phyloP scores from a whole-genome alignment of 2,329 filamentous ascomycete species.

The Blastomyces percursus region DNA sequence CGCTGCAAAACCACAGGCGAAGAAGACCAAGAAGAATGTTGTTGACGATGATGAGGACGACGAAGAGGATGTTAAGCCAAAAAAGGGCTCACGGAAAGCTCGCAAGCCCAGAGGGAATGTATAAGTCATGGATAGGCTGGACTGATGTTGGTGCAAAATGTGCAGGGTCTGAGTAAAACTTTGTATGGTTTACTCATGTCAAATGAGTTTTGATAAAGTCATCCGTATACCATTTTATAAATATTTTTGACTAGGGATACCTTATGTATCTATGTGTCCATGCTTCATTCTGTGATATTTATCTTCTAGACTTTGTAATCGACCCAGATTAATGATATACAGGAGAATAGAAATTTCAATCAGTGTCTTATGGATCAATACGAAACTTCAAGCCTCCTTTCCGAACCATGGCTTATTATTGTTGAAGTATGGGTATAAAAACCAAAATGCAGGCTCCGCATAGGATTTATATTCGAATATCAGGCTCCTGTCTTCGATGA shows the following conservation, averaged over 20 bases:
- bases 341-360: neutral
- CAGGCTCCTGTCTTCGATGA: too few relatives aligned
- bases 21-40: slow-evolving; percentile 27
- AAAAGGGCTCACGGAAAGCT: slow-evolving; percentile 31
- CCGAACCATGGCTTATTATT: too few relatives aligned
- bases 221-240: neutral
- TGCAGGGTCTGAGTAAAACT: neutral
- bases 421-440: too few relatives aligned
- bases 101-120: slow-evolving; percentile 10
- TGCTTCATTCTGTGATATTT: neutral
- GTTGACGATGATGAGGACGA: slow-evolving; percentile 30
- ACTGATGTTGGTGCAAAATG: neutral
- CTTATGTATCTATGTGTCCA: neutral
- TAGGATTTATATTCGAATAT: too few relatives aligned
- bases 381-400: neutral
- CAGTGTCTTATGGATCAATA: neutral
- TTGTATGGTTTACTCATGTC: neutral
- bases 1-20: slow-evolving; percentile 15
- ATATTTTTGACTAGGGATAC: neutral
- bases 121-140: neutral
- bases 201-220: neutral
- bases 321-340: too few relatives aligned
- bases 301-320: neutral
- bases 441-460: too few relatives aligned
- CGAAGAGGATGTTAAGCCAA: slow-evolving; percentile 44